These are phyloP conservation scores for Colletotrichum godetiae DNA, from an alignment of 2,329 filamentous ascomycete species.

Conservation along the genomic window DNA sequence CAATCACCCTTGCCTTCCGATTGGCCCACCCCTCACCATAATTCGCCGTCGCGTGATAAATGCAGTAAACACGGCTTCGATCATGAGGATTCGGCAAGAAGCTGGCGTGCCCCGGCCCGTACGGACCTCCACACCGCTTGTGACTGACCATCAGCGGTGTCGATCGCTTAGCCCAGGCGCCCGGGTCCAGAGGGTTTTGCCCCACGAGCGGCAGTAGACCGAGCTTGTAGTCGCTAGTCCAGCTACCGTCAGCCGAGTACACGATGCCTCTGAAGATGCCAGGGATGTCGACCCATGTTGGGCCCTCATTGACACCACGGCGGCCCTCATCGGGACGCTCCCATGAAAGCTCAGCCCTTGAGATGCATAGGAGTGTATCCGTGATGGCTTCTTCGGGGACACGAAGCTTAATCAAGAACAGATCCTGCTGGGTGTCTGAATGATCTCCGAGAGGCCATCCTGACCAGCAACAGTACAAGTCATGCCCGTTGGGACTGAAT, in stretches of 20 bases:
- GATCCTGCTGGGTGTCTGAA: conserved; percentile 40
- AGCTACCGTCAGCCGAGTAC: conserved; percentile 68
- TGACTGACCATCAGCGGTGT: conserved; percentile 62
- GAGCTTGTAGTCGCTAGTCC: conserved; percentile 65
- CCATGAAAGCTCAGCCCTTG: conserved; percentile 61
- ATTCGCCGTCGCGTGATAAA: conserved; percentile 65
- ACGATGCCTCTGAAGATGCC: conserved; percentile 63
- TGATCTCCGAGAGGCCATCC: conserved; percentile 49
- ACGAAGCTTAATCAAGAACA: conserved; percentile 46
- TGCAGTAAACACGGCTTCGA: conserved; percentile 63
- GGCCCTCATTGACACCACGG: conserved; percentile 66
- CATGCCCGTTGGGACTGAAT: conserved; percentile 57
- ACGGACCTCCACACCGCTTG: conserved; percentile 59
- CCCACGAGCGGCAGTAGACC: conserved; percentile 65
- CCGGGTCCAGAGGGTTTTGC: conserved; percentile 55
- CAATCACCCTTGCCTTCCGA: conserved; percentile 38
- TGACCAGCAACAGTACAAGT: conserved; percentile 65
- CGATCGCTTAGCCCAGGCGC: conserved; percentile 62
- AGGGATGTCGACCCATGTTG: conserved; percentile 61
- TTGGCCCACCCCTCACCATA: conserved; percentile 38
- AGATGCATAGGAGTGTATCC: conserved; percentile 60
- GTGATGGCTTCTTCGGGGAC: conserved; percentile 52
- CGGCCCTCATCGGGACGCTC: conserved; percentile 54
- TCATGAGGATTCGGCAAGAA: conserved; percentile 68
- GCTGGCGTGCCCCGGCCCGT: conserved; percentile 67